Base-by-base conservation (phyloP, 352 stramenopile genomes). In the Pythium aristosporum region DNA sequence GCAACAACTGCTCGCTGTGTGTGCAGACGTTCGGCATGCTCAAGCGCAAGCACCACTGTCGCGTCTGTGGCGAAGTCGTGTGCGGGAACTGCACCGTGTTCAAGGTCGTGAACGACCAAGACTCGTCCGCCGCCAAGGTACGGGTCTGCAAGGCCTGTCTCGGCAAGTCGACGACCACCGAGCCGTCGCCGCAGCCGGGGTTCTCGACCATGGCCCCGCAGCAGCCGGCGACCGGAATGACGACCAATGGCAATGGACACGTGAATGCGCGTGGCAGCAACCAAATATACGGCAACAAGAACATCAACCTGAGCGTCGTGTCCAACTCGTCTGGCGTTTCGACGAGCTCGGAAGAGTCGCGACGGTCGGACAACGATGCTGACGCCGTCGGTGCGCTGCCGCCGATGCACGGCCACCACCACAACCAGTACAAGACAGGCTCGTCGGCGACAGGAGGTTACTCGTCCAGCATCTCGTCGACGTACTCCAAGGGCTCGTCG, bases 1-100 rank as follows among this genome's bases (percentile, higher is more conserved):
- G 87, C 30, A 80, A 80, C 36, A 91, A 90, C 59, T 96, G 87
- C 72, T 91, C 80, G 43, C 70, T 93, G 2, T 96, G 87, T 41
- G 73, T 88, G 15, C 87, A 92, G 55, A 75, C 79, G 0, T 96
- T 96, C 28, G 68, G 77, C 28, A 83, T 94, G 77, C 66, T 96
- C n/a, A 87, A 86, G 61, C 78, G 87, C 34, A 84, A 85, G 25
- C 88, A 96, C 61, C 88, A 96, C 66, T 96, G 88, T 52, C 83
- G 88, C 39, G 82, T 92, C 12, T 96, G 88, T 49, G 88, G 88
- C 5, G 86, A 93, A 62, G 86, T 96, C n/a, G 86, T 96, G 18
- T 96, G 88, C 54, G 80, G 79, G 0, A 73, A 74, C 9, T 94
- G 85, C 59, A 91, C 85, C 0, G 82, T 91, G 59, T 91, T 91